These are phyloP conservation scores for Ambrosia trifida DNA, from an alignment of 129 eudicot genomes.

Conservation along the genomic window DNA sequence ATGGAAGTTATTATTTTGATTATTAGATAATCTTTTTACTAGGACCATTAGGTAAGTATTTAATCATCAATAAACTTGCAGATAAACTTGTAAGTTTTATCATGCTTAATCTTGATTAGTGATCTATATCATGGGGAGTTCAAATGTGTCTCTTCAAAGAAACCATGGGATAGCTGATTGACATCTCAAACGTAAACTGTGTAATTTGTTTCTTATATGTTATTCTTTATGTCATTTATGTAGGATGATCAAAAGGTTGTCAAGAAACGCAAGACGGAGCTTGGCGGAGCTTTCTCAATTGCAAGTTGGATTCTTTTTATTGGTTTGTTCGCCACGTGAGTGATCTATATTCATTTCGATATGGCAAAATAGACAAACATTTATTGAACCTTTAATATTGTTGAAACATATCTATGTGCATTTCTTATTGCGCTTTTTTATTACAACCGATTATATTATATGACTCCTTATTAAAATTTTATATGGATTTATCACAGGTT, in stretches of 20 bases:
- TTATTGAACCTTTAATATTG: conserved; percentile 2
- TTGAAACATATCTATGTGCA: background rate
- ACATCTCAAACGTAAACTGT: background rate
- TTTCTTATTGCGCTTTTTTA: background rate
- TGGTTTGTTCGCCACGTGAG: conserved; percentile 91
- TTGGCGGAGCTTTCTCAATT: conserved; percentile 94
- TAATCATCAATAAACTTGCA: background rate
- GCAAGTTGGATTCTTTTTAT: conserved; percentile 96
- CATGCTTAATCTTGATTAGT: background rate
- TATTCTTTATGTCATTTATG: conserved; percentile 18
- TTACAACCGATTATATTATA: background rate
- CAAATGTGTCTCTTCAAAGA: background rate
- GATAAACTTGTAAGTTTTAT: background rate
- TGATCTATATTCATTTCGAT: conserved; percentile 24
- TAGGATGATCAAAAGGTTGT: conserved; percentile 94
- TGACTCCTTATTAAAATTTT: background rate
- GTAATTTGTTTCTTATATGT: background rate
- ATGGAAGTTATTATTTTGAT: background rate
- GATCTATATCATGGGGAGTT: background rate
- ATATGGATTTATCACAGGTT: conserved; percentile 44
- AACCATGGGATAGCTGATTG: background rate
- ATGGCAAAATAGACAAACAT: conserved; percentile 1
- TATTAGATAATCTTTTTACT: background rate
- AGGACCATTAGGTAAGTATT: background rate
- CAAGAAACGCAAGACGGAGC: conserved; percentile 89